Evolutionary conservation across 108 stramenopile species (phyloP).

Genomic region (Pseudonitzschia pungens): DNA sequence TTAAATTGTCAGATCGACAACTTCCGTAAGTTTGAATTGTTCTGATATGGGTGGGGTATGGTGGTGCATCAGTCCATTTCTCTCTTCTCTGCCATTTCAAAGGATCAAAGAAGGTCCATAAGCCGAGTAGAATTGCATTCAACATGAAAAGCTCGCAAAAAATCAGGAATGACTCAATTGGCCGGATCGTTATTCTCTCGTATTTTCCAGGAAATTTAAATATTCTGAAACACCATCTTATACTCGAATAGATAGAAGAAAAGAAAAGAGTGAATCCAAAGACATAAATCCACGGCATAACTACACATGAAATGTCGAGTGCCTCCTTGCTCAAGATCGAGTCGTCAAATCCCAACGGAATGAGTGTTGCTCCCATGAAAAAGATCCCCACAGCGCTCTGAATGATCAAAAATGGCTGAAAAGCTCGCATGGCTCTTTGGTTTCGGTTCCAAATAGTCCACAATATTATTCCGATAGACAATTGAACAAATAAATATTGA

Average conservation of each 20-base stretch:
- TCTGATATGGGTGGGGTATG: background rate
- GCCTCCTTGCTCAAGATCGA: conserved; percentile 12
- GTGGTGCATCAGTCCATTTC: background rate
- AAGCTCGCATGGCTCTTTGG: conserved; percentile 43
- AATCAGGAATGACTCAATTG: conserved; percentile 9
- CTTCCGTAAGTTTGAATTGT: conserved; percentile 31
- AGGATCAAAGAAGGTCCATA: conserved; percentile 39
- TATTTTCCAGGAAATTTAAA: conserved; percentile 26
- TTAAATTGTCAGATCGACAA: conserved; percentile 13
- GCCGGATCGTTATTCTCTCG: conserved; percentile 19
- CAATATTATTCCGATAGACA: conserved; percentile 34
- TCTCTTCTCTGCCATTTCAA: conserved; percentile 29
- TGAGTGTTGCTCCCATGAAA: conserved; percentile 41
- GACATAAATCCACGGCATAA: conserved; percentile 41
- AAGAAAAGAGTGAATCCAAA: conserved; percentile 56
- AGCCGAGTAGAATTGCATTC: conserved; percentile 29
- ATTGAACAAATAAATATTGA: conserved; percentile 29
- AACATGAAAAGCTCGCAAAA: conserved; percentile 19
- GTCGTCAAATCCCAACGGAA: conserved; percentile 46
- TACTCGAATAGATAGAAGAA: conserved; percentile 52
- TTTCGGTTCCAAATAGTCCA: conserved; percentile 42
- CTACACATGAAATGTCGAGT: conserved; percentile 34
- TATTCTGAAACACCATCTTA: conserved; percentile 43
- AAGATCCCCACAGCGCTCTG: conserved; percentile 42
- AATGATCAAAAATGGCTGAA: conserved; percentile 57